A percentile compares a stretch with the other conserved stretches of the same genome.
These are phyloP conservation scores for Entomophthora muscae DNA, from an alignment of 371 early-diverging fungal species.

Conservation along the genomic window DNA sequence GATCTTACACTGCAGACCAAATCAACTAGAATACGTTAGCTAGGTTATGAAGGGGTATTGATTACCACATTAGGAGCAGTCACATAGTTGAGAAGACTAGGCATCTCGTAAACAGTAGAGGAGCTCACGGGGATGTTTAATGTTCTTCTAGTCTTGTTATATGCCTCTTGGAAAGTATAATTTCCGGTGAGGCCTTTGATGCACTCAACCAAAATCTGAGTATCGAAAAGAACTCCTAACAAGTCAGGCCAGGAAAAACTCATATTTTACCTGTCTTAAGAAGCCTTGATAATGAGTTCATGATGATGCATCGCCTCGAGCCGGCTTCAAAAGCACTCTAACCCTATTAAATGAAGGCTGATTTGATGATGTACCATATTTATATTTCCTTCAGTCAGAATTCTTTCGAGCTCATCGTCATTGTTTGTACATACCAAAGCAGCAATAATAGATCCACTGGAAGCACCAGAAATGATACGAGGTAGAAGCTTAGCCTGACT, in stretches of 20 bases:
- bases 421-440: constrained; percentile 62
- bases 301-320: constrained; percentile 18
- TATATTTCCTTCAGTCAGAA: not conserved
- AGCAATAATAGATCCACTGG: constrained; percentile 80
- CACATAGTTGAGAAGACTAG: constrained; percentile 59
- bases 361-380: not conserved
- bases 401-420: constrained; percentile 47
- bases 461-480: constrained; percentile 73
- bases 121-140: constrained; percentile 70
- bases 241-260: not conserved
- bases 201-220: constrained; percentile 42
- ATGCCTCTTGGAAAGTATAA: constrained; percentile 68
- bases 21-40: constrained; percentile 25
- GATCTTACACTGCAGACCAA: constrained; percentile 67
- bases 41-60: not conserved
- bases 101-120: constrained; percentile 57
- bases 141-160: constrained; percentile 47
- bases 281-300: constrained; percentile 33
- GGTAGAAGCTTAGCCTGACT: constrained; percentile 55
- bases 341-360: not conserved
- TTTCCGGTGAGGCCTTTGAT: constrained; percentile 55
- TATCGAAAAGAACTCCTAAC: constrained; percentile 48
- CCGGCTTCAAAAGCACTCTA: constrained; percentile 26
- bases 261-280: constrained; percentile 37
- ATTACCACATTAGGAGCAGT: constrained; percentile 70